phyloP scores from a whole-genome alignment of 2,329 filamentous ascomycete genomes.

The Rhynchosporium secalis region DNA sequence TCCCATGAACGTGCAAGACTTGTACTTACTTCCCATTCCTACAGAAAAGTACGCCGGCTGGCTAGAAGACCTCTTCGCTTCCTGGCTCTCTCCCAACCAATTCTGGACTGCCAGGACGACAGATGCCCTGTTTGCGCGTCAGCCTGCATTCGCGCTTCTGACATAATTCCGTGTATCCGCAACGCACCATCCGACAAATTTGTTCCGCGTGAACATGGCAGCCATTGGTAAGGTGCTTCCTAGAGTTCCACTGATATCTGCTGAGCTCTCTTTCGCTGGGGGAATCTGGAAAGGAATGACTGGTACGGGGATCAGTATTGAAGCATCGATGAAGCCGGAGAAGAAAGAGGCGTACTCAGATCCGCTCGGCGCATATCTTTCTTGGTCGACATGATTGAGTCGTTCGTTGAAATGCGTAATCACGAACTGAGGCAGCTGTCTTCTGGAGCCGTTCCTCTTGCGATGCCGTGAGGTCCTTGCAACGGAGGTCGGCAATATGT shows the following conservation, averaged over 20 bases:
- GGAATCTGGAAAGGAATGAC: slow-evolving; percentile 88
- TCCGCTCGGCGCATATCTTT: slow-evolving; percentile 77
- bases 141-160: slow-evolving; percentile 18
- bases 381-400: slow-evolving; percentile 59
- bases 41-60: slow-evolving; percentile 76
- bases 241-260: slow-evolving; percentile 70
- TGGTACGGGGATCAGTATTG: slow-evolving; percentile 42
- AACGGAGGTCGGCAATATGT: not conserved
- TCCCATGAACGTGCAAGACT: not conserved
- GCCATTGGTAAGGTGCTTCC: slow-evolving; percentile 89
- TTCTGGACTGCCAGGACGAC: slow-evolving; percentile 73
- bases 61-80: slow-evolving; percentile 59
- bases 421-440: not conserved
- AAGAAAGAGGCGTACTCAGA: slow-evolving; percentile 56
- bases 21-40: slow-evolving; percentile 68
- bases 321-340: slow-evolving; percentile 2
- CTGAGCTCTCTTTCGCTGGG: slow-evolving; percentile 58
- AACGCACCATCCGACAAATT: slow-evolving; percentile 66
- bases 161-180: slow-evolving; percentile 25
- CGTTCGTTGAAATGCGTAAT: not conserved
- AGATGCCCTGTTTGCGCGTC: slow-evolving; percentile 57
- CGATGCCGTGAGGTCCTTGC: not conserved
- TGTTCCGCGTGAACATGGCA: slow-evolving; percentile 90
- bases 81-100: slow-evolving; percentile 75
- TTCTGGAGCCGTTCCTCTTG: not conserved